Base-by-base conservation (phyloP, 345 rosid genomes). In the Alliaria petiolata region DNA sequence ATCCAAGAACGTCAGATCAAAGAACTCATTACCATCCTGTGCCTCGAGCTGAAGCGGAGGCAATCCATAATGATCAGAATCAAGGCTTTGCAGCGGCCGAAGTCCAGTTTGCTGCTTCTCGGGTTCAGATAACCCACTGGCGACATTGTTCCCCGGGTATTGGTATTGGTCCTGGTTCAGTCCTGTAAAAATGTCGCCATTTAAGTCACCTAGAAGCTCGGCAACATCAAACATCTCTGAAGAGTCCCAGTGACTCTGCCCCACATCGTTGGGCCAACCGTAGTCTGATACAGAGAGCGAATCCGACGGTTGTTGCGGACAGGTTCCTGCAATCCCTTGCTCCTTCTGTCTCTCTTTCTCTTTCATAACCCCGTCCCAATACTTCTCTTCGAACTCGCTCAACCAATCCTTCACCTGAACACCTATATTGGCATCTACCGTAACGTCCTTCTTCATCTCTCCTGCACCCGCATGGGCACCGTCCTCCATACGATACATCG, bases 171-270 rank as follows among this genome's bases (percentile, higher is more conserved):
- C 25, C 40, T n/a, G 62, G 16, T 19, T 26, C 40, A 44, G 3
- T 57, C 28, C 42, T 25, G 53, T 9, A 15, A 40, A 62, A 11
- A 81, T 64, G 22, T 72, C 54, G 0, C 57, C 71, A 28, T 83
- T 80, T 4, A 78, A 3, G 0, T 75, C 45, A 5, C 78, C 70
- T 30, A 89, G 51, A 45, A 91, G 76, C 61, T 91, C 91, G 55
- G 87, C 66, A 45, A 86, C 73, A 53, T 82, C 86, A 25, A 49
- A 80, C 89, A 58, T 20, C n/a, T 72, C 61, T 8, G 56, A 71
- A 57, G 76, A 5, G 9, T 69, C 66, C 66, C 60, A 69, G 1
- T 47, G 12, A 38, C 36, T 55, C 65, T 51, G 43, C 19, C 25
- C 63, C 59, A 36, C 4, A 63, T 35, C 76, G 15, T 49, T 44